phyloP scores from a whole-genome alignment of 257 asterid genomes.

The Solanum pimpinellifolium region DNA sequence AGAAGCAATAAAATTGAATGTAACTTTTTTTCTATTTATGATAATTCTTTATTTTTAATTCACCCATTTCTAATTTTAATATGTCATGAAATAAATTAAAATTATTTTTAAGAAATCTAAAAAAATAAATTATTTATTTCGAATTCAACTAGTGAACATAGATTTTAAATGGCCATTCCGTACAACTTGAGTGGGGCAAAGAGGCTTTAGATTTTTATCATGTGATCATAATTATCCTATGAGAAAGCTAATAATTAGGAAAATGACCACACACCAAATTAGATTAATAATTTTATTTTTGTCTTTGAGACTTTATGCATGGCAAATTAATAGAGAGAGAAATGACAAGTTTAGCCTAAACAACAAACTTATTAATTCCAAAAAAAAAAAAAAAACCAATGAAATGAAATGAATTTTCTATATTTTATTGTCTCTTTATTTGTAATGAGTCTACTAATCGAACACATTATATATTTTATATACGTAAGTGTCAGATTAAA shows the following conservation, averaged over 20 bases:
- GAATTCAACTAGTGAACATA: too few relatives aligned
- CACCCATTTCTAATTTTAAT: too few relatives aligned
- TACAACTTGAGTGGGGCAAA: neutral
- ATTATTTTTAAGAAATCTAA: too few relatives aligned
- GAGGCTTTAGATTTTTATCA: neutral
- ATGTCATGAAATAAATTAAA: accelerated
- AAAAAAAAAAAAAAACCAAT: too few relatives aligned
- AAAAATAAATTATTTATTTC: too few relatives aligned
- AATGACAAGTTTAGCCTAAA: neutral
- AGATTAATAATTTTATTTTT: neutral
- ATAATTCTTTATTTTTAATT: too few relatives aligned
- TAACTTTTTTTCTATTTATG: too few relatives aligned
- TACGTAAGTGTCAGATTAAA: too few relatives aligned
- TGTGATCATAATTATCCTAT: neutral
- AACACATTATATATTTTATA: neutral
- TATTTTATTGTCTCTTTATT: neutral
- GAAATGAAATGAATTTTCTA: neutral
- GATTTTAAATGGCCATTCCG: neutral
- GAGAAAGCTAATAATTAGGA: neutral
- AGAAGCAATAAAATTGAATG: too few relatives aligned
- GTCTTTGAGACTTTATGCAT: neutral
- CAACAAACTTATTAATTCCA: neutral
- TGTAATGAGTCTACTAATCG: neutral
- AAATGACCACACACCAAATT: neutral
- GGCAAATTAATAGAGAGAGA: neutral